Base-by-base conservation (phyloP, 371 early-diverging fungal species). In the Mycotypha africana region DNA sequence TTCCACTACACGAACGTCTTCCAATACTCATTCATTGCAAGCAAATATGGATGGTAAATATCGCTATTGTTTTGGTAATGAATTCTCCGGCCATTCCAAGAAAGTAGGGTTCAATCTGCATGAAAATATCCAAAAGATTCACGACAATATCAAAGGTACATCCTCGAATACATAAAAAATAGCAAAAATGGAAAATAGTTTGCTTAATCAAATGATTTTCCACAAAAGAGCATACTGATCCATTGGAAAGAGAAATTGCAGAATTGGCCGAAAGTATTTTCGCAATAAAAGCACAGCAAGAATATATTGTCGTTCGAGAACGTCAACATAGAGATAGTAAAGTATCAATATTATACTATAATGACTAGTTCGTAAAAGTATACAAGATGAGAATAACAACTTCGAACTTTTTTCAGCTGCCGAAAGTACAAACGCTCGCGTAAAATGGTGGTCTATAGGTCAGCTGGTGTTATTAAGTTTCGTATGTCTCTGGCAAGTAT, bases 31-130 rank as follows among this genome's bases (percentile, higher is more conserved):
- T 49, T 57, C 68, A 22, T 49, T 85, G 34, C 62, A 56, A 26
- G 86, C 88, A 20, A 66, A 72, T 30, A 16, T 30, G 17, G 70
- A 58, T 22, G 88, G 90, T 39, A 66, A 50, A 55, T 76, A 85
- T 56, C 69, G 69, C n/a, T 90, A 84, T 65, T 90, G 91, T 70
- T 88, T 90, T 65, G 69, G 74, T 51, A 89, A 89, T 55, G 60
- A 62, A 34, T 74, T 79, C 65, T 71, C 74, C 10, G 62, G 73
- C 25, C 65, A 67, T 16, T 75, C 67, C 22, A 78, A 78, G 65
- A 60, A 53, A 26, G 64, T 79, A 33, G 70, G 59, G 22, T 83
- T 83, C 47, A 76, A 77, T 56, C 64, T 71, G 1, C 68, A 70
- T 33, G 70, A 70, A 40, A 58, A 58, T 25, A 51, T 64, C 44